These are phyloP conservation scores for Sungouiella blattae DNA, from an alignment of 805 yeast genomes.

Conservation along the genomic window DNA sequence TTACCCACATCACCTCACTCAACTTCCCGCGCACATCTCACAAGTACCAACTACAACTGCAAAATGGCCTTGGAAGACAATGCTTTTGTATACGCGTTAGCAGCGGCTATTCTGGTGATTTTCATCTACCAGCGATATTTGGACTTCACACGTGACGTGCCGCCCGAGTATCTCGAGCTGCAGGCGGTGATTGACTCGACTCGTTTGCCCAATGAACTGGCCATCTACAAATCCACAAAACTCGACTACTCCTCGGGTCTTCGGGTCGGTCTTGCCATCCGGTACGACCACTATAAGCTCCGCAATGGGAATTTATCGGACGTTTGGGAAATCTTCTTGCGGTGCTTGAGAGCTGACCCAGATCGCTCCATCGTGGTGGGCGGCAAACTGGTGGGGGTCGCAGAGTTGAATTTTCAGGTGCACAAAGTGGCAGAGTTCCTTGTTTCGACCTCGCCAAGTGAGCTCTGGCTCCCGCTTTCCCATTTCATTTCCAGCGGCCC, in stretches of 20 bases:
- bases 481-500: constrained; percentile 21
- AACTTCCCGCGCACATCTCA: no score
- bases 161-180: constrained; percentile 51
- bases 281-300: constrained; percentile 56
- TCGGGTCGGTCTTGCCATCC: constrained; percentile 63
- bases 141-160: constrained; percentile 49
- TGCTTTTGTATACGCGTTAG: no score
- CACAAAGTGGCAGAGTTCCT: constrained; percentile 19
- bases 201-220: constrained; percentile 65
- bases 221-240: constrained; percentile 70
- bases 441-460: constrained; percentile 2
- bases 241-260: constrained; percentile 71
- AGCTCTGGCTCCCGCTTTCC: constrained; percentile 25
- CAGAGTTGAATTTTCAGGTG: constrained; percentile 27
- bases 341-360: constrained; percentile 20
- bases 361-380: constrained; percentile 17
- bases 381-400: constrained; percentile 14
- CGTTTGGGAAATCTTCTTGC: constrained; percentile 56
- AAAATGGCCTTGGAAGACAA: no score
- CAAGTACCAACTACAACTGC: no score
- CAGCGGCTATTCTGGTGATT: constrained; percentile 16
- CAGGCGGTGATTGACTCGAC: constrained; percentile 68
- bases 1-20: no score
- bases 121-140: constrained; percentile 21
- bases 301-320: constrained; percentile 77